phyloP scores from a whole-genome alignment of 2,329 filamentous ascomycete species.

The Aureobasidium melanogenum region DNA sequence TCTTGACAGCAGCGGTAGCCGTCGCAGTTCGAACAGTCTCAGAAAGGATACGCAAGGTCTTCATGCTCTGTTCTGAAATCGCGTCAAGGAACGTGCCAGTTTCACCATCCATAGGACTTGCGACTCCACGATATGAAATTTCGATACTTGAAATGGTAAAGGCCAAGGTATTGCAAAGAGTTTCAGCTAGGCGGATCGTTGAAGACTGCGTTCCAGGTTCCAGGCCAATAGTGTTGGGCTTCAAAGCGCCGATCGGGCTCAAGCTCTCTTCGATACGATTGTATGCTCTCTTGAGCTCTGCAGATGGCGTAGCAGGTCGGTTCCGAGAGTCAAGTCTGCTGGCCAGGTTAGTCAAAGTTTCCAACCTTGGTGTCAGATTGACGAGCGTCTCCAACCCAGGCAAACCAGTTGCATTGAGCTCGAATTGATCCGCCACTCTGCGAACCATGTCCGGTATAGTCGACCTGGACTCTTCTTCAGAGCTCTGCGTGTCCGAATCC shows the following conservation, averaged over 20 bases:
- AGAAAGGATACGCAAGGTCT: constrained; percentile 76
- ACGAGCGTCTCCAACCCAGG: not conserved
- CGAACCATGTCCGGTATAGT: constrained; percentile 7
- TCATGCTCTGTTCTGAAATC: constrained; percentile 74
- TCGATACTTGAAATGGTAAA: constrained; percentile 83
- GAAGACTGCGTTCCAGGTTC: constrained; percentile 7
- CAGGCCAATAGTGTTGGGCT: not conserved
- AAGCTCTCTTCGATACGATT: constrained; percentile 43
- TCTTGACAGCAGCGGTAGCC: not conserved
- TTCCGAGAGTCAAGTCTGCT: not conserved
- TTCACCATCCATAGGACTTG: constrained; percentile 52
- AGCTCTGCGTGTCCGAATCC: not conserved
- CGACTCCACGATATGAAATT: constrained; percentile 81
- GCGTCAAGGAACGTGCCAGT: constrained; percentile 69
- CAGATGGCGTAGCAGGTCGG: not conserved
- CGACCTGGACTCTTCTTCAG: constrained; percentile 7
- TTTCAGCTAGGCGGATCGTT: not conserved
- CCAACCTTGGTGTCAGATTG: constrained; percentile 3
- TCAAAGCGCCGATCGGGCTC: not conserved
- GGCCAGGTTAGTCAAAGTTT: not conserved
- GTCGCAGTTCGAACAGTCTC: constrained; percentile 51
- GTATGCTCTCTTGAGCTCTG: constrained; percentile 44
- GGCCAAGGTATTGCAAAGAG: constrained; percentile 16
- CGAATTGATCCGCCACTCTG: constrained; percentile 5
- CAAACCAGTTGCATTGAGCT: not conserved